Evolutionary conservation across 129 eudicot genomes (phyloP).

Genomic region (Saussurea involucrata): DNA sequence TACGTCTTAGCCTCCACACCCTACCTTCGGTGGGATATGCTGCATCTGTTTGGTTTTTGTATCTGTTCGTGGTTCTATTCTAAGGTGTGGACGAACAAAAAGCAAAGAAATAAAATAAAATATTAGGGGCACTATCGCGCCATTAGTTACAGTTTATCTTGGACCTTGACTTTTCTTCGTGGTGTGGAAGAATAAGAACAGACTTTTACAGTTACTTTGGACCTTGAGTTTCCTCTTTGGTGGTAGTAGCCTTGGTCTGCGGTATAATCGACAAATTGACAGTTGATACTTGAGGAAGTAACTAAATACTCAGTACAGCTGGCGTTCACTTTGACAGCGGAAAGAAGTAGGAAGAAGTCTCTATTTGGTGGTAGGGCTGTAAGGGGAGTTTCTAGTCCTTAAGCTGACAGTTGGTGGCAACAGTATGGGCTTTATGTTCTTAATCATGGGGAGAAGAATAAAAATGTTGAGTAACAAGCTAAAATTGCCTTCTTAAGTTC

Average conservation of each 20-base stretch:
- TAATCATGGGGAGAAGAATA: background rate
- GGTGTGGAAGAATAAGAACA: background rate
- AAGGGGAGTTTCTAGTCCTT: background rate
- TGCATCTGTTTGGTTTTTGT: background rate
- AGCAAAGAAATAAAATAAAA: background rate
- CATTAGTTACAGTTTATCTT: background rate
- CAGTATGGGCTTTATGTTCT: background rate
- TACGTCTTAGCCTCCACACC: background rate
- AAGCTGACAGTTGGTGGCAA: background rate
- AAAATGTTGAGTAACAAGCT: background rate
- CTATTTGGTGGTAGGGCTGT: background rate
- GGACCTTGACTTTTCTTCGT: background rate
- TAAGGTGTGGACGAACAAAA: background rate
- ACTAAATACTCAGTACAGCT: background rate
- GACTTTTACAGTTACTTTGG: background rate
- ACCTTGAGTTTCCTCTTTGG: background rate
- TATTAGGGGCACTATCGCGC: background rate
- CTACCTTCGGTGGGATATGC: background rate
- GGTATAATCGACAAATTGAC: background rate
- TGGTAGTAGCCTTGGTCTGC: background rate
- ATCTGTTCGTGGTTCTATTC: background rate
- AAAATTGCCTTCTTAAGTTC: background rate
- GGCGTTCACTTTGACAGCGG: background rate
- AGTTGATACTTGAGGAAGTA: background rate
- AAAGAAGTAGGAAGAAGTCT: background rate